Evolutionary conservation across 176 grass and related monocot species (phyloP).

Genomic region (Cenchrus fungigraminus): DNA sequence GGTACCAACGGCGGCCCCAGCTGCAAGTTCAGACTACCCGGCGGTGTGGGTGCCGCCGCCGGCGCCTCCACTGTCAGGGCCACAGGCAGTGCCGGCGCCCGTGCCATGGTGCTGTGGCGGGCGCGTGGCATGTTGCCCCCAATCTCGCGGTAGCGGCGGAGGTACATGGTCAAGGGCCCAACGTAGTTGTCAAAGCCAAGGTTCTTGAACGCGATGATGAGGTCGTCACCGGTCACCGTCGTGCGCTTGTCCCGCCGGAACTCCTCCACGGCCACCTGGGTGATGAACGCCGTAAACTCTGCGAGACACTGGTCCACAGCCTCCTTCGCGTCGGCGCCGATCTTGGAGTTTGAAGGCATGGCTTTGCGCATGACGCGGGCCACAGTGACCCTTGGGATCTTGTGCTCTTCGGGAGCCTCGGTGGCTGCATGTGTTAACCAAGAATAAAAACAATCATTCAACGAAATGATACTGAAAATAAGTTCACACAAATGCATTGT

Average conservation of each 20-base stretch:
- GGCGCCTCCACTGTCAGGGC: not conserved
- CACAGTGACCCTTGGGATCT: not conserved
- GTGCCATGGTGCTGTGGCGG: not conserved
- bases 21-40: too few relatives aligned
- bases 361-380: constrained; percentile 24
- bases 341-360: not conserved
- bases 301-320: constrained; percentile 1
- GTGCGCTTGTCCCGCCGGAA: not conserved
- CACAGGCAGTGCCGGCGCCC: not conserved
- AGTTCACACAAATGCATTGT: too few relatives aligned
- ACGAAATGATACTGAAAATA: not conserved
- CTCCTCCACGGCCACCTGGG: not conserved
- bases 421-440: not conserved
- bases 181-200: constrained; percentile 38
- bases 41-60: too few relatives aligned
- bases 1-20: not conserved
- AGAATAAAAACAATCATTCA: not conserved
- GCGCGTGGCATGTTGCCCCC: not conserved
- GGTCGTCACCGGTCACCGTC: constrained; percentile 26
- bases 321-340: constrained; percentile 15
- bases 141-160: constrained; percentile 33
- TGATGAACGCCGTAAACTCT: constrained; percentile 16
- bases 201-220: constrained; percentile 16
- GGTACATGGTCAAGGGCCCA: not conserved
- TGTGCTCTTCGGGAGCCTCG: not conserved